Conservation (phyloP, 768 basidiomycete species). For the Lactarius tabidus region DNA sequence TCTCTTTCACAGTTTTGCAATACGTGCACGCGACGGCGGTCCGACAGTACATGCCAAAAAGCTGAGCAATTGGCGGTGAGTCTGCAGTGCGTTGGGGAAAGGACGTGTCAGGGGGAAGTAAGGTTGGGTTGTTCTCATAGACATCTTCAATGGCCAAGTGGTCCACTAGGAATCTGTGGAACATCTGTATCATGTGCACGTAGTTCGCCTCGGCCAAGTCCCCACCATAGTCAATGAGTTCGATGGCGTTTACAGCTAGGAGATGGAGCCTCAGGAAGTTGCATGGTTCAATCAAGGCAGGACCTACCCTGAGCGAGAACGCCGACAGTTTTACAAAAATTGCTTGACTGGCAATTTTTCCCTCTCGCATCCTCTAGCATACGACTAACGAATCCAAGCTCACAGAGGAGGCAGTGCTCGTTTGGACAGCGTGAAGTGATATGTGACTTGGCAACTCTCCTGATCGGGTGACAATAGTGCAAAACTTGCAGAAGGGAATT, state of each 20-base stretch:
- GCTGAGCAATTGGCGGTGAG: constrained; percentile 76
- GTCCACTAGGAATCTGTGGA: constrained; percentile 92
- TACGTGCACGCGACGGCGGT: constrained; percentile 69
- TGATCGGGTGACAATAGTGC: constrained; percentile 76
- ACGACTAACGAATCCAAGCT: constrained; percentile 87
- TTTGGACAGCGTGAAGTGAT: constrained; percentile 82
- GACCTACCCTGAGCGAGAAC: constrained; percentile 76
- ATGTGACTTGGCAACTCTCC: constrained; percentile 84
- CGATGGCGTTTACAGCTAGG: constrained; percentile 70
- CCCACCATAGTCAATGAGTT: constrained; percentile 83
- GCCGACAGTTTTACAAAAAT: constrained; percentile 93
- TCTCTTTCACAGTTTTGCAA: constrained; percentile 68
- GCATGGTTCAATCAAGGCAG: background rate
- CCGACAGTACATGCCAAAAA: constrained; percentile 75
- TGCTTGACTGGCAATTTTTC: constrained; percentile 93
- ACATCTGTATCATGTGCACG: constrained; percentile 86
- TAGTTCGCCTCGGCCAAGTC: constrained; percentile 74
- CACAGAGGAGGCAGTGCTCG: constrained; percentile 93
- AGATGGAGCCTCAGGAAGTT: constrained; percentile 25
- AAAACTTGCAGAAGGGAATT: constrained; percentile 88
- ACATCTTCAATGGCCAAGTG: constrained; percentile 70
- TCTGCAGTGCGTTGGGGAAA: constrained; percentile 27
- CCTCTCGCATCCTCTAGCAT: constrained; percentile 97
- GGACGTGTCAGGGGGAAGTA: constrained; percentile 38
- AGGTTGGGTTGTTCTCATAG: constrained; percentile 53